Conservation (phyloP, 2,329 filamentous ascomycete genomes). For the Bretziella fagacearum region DNA sequence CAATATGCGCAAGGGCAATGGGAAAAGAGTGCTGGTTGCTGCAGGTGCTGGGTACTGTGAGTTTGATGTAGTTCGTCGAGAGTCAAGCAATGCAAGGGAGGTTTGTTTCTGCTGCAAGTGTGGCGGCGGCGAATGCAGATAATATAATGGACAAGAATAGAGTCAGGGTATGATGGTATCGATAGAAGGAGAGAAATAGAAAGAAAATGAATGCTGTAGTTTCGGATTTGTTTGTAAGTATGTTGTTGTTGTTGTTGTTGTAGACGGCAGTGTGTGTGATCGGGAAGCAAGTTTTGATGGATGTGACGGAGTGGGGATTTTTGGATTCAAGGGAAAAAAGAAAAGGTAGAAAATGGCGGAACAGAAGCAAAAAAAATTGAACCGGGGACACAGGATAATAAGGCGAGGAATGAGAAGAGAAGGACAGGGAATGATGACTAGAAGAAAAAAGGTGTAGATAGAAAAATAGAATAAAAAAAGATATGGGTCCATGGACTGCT, state of each 20-base stretch:
- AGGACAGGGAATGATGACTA: neutral
- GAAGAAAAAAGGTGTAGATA: neutral
- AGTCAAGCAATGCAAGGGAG: neutral
- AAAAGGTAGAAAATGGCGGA: neutral
- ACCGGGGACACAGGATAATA: neutral
- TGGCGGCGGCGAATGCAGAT: neutral
- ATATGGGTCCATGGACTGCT: neutral
- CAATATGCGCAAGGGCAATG: no score
- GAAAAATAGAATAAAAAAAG: neutral
- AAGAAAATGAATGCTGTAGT: no score
- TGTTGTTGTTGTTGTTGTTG: no score
- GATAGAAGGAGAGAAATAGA: neutral
- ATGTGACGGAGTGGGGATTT: no score
- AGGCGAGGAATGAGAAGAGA: conserved; percentile 3
- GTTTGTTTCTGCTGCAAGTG: neutral
- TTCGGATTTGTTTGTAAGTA: no score
- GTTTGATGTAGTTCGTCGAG: neutral
- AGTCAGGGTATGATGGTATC: no score
- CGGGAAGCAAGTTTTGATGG: no score
- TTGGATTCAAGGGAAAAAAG: no score
- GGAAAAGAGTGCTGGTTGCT: no score
- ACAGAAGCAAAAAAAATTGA: neutral
- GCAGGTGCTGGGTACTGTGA: neutral
- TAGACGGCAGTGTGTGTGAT: no score
- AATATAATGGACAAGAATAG: neutral